These are phyloP conservation scores for Leishmania guyanensis DNA, from an alignment of 208 protist species.

Conservation along the genomic window DNA sequence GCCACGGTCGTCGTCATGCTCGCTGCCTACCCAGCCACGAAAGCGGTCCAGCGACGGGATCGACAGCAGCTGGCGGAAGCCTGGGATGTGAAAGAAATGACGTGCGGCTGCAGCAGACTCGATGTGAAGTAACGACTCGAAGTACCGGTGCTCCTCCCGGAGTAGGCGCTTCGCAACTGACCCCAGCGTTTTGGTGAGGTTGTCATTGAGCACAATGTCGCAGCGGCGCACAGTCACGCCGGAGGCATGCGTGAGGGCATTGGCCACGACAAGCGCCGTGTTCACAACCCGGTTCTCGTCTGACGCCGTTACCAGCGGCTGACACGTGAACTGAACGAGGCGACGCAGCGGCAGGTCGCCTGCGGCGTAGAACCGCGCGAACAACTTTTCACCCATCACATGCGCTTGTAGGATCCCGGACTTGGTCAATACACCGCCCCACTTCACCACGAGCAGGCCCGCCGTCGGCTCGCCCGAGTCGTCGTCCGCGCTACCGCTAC, in stretches of 20 bases:
- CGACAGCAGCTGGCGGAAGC: conserved; percentile 50
- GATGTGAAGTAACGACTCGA: conserved; percentile 53
- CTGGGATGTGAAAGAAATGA: conserved; percentile 59
- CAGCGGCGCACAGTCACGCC: conserved; percentile 25
- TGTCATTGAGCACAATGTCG: conserved; percentile 42
- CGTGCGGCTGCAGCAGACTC: conserved; percentile 37
- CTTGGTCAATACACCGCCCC: conserved; percentile 56
- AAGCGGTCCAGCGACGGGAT: conserved; percentile 36
- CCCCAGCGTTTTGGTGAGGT: conserved; percentile 47
- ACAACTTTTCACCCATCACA: conserved; percentile 51
- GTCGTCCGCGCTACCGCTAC: conserved; percentile 9
- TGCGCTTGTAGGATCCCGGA: conserved; percentile 50
- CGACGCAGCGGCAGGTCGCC: conserved; percentile 50
- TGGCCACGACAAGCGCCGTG: conserved; percentile 53
- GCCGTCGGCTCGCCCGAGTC: conserved; percentile 13
- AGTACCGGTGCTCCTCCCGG: conserved; percentile 57
- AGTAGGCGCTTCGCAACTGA: conserved; percentile 37
- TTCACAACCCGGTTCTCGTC: conserved; percentile 51
- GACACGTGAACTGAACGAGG: conserved; percentile 42
- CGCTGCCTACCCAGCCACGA: conserved; percentile 1
- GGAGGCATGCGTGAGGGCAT: conserved; percentile 47
- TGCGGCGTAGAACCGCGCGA: conserved; percentile 57
- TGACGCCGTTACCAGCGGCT: conserved; percentile 34
- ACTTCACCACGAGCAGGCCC: conserved; percentile 61
- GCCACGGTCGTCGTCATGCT: conserved; percentile 1